Evolutionary conservation across 192 early-diverging fungal species (phyloP), one percentile per base, ranked within the genome.

Genomic region (Martensiomyces pterosporus): DNA sequence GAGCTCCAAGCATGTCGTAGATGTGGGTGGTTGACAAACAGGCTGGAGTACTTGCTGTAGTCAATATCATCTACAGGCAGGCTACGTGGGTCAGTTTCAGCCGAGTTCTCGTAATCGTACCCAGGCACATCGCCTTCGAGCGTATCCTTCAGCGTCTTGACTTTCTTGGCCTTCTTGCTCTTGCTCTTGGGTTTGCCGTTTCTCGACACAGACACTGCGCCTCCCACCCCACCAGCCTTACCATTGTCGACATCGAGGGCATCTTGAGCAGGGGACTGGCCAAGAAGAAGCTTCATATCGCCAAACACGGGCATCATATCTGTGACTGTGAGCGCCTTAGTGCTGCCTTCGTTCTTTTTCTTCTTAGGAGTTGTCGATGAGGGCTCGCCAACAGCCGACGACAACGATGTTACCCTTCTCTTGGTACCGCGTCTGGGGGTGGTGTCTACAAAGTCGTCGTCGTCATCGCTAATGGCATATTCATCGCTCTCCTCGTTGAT

Each of bases 1-100:
- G 41, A 47, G 43, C 64, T 67, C 71, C 71, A 74, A 3, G 42
- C 39, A 24, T 62, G 41, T 4, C 33, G 42, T 55, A 74, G 35
- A n/a, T 67, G 55, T 36, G 71, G 64, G 37, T 74, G 71, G 49
- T 59, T 42, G 9, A 3, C 4, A 15, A 74, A 74, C 35, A 74
- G 55, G 5, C 23, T 15, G 37, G 23, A 24, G 44, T 59, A 67
- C 18, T 13, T 43, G 43, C 63, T 66, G 43, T 74, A 55, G 59
- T 74, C 70, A 14, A 74, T 39, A 22, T 74, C 33, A 18, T 46
- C 51, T 12, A 38, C 33, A 9, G 63, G 59, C 49, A 73, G 40
- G 0, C 32, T 13, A 13, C 54, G 53, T 33, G 55, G 53, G 23
- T 61, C 57, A 0, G 49, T 24, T 3, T 18, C 29, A 13, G 17